Base-by-base conservation (phyloP, 1,284 basidiomycete species). In the Flammula alnicola region DNA sequence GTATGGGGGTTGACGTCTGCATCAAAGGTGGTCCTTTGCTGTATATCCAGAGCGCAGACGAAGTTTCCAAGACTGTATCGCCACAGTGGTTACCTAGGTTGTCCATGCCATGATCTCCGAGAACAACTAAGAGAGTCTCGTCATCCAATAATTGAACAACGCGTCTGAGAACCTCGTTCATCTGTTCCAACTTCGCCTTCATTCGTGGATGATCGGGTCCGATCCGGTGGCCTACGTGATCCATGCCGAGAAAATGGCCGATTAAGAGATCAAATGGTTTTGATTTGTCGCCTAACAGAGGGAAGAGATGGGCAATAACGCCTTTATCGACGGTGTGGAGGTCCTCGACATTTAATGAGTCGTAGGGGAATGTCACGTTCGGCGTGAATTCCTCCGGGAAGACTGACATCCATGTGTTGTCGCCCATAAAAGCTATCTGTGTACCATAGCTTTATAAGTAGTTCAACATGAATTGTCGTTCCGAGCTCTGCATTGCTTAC, bases 81-180 rank as follows among this genome's bases (percentile, higher is more conserved):
- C 96, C 95, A 0, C 96, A 96, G 61, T 98, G 95, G 60, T 98
- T 95, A 9, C 96, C 96, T 30, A 87, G 81, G 39, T 82, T 76
- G 64, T 98, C 95, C 96, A 98, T 98, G 0, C 96, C 96, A 63
- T 98, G 96, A 64, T 98, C 96, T 1, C 96, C 96, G 6, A 98
- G 78, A 3, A 99, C 79, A 37, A 99, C 80, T 2, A 99, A 78
- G 0, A 98, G 74, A 0, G 95, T 96, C 44, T 95, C 86, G 5
- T 94, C 81, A 53, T 91, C 86, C 12, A 86, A 61, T 8, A 70
- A 56, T 1, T 77, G 73, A 8, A 96, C 88, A 3, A 95, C 83
- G 2, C 79, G 74, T 12, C 70, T 65, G 3, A 98, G 70, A 2
- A 96, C 83, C n/a, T 74, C 66, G 61, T 97, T 83, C 90, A 95